Base-by-base conservation (phyloP, 768 basidiomycete species). In the Kwoniella dendrophila region DNA sequence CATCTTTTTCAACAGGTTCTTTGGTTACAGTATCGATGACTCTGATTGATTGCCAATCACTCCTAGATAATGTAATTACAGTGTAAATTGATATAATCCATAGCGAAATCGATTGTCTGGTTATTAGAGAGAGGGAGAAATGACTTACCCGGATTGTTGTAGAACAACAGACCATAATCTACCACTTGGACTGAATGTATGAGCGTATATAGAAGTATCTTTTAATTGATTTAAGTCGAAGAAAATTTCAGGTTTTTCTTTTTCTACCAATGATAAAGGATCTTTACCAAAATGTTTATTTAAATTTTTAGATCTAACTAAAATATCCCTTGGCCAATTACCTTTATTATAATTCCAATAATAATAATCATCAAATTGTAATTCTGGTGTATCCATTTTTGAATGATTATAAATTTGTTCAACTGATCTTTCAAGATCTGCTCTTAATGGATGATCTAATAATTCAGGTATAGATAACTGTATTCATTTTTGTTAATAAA, bases 261-360 rank as follows among this genome's bases (percentile, higher is more conserved):
- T 40, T 16, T 29, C 36, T 16, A 48, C 43, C 29, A 16, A 6
- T n/a, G 16, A 44, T 27, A 20, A 7, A 14, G 62, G 62, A 11
- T 36, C 27, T 56, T 48, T 50, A 8, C 62, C 62, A 41, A 58
- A 64, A 44, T 57, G 48, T 26, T 49, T 11, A 2, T 52, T 24
- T 1, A 64, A 43, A 40, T 59, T 36, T 45, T 57, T 58, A 12
- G 62, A 57, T 20, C 62, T 56, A 32, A 64, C 62, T 14, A 64
- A 24, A 18, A 64, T 59, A 47, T 64, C 62, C 27, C 62, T 41
- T 18, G 56, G 32, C 30, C 38, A 51, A 20, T 36, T 50, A n/a
- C 62, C 62, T 30, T 40, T 32, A 29, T 64, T 64, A 32, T 30
- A 64, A 22, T 43, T 38, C 62, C 62, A 64, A 27, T 64, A 64